Evolutionary conservation across 306 rosid species (phyloP), one percentile per base, ranked within the genome.

Genomic region (Trifolium repens): DNA sequence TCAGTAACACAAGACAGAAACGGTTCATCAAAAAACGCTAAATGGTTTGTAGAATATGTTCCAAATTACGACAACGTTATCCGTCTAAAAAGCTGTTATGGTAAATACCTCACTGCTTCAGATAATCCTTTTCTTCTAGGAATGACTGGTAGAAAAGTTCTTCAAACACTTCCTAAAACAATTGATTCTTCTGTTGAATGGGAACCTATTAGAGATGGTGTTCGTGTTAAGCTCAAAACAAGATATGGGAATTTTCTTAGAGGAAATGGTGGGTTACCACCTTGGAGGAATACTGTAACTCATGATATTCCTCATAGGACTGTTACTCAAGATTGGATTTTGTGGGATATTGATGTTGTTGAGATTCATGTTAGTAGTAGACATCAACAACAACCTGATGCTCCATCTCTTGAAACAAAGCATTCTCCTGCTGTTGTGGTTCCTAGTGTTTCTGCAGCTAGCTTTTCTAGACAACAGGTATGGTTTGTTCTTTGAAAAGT

Each of bases 251-350:
- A 94, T 50, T 94, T 92, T 71, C 70, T 94, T 39, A 78, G 99
- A 9, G 99, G 91, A 2, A 94, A 94, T 44, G 96, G 96, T 0
- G 96, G 97, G 0, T 6, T 94, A 17, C 99, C 99, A 0, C 97
- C 97, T 1, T 94, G 99, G 99, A 60, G 96, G 17, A 92, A 94
- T 82, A 87, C 96, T 4, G 88, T 94, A 8, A 94, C 99, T 17
- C 96, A 90, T 54, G 99, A 94, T 43, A 68, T 88, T 16, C 99
- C 99, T 0, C 90, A 86, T 7, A 77, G 97, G 59, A 86, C 97
- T 12, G 75, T 74, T 0, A 94, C 96, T 0, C 99, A 90, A 78
- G 97, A 94, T 59, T 92, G 99, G 99, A 43, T 94, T 40, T 59
- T 90, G 42, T 94, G 97, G 99, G 85, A 78, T 24, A 82, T 94